Evolutionary conservation across 2,329 filamentous ascomycete species (phyloP), one percentile per base, ranked within the genome.

Genomic region (Penicillium sumatraense): DNA sequence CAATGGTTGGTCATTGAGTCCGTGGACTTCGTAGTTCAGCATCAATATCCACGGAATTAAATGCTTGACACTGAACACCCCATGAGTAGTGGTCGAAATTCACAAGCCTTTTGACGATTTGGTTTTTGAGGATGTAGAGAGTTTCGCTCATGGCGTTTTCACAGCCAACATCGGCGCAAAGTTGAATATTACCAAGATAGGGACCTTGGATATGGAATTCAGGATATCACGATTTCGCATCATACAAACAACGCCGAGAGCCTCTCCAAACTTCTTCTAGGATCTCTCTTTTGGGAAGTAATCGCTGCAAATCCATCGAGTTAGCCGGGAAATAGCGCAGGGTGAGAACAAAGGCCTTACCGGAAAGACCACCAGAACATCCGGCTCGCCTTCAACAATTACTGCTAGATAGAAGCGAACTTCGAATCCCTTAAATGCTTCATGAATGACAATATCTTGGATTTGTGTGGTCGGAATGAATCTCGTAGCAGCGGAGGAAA

Each of bases 301-400:
- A 75, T 53, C 83, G 82, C 78, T 85, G 54, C 10, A 27, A 36
- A 58, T 62, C 26, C 41, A 24, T 5, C 23, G 9, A 14, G 31
- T 61, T 57, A 59, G 48, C 18, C 11, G 49, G 35, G 51, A 27
- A 26, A 26, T 35, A 41, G 7, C 21, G 11, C 21, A 51, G 6
- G 40, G 18, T 31, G 45, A 45, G 5, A 23, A 38, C 29, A 42
- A 5, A 20, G 7, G 21, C 75, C 81, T 65, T 70, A 86, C 83
- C 2, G 93, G 93, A 72, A 99, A 99, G 3, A 98, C 92, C n/a
- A 99, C 93, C 0, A 98, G 90, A 4, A 96, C 84, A 62, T 95
- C 88, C 51, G 88, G 84, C 75, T 98, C 93, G 2, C 88, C 92
- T 64, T 96, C 89, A 16, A 98, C 91, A 50, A 98, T 89, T 26